Evolutionary conservation across 2,329 filamentous ascomycete genomes (phyloP).

Genomic region (Neofusicoccum umdonicola): DNA sequence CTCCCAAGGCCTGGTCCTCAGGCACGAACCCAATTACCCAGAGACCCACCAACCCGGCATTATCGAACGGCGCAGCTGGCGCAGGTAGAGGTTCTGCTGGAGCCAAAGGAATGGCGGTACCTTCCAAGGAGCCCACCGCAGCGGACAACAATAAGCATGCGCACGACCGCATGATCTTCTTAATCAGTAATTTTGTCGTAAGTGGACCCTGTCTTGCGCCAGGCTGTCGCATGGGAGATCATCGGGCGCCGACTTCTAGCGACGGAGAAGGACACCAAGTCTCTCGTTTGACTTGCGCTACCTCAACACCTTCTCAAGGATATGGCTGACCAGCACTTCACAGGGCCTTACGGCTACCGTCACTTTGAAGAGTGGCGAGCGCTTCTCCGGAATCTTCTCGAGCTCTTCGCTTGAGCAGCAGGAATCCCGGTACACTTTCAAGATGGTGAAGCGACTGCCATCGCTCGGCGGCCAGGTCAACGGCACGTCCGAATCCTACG

Average conservation of each 20-base stretch:
- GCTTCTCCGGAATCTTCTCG: slow-evolving; percentile 61
- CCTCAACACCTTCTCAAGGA: neutral
- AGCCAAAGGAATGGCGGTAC: slow-evolving; percentile 33
- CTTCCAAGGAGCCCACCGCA: slow-evolving; percentile 28
- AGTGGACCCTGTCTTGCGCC: slow-evolving; percentile 27
- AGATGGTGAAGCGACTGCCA: slow-evolving; percentile 61
- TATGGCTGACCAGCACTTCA: neutral
- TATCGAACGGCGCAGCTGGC: slow-evolving; percentile 51
- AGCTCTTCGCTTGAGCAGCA: slow-evolving; percentile 52
- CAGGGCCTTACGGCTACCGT: slow-evolving; percentile 58
- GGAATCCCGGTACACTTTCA: slow-evolving; percentile 58
- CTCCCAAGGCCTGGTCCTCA: slow-evolving; percentile 60
- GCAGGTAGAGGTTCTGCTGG: slow-evolving; percentile 40
- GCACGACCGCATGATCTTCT: slow-evolving; percentile 59
- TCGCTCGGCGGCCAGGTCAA: slow-evolving; percentile 44
- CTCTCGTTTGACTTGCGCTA: neutral
- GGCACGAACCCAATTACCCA: slow-evolving; percentile 62
- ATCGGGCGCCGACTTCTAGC: neutral
- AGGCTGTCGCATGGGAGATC: neutral
- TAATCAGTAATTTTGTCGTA: slow-evolving; percentile 60
- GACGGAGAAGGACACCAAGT: neutral
- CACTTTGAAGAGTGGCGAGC: slow-evolving; percentile 60
- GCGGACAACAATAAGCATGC: slow-evolving; percentile 46
- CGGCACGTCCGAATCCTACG: slow-evolving; percentile 40
- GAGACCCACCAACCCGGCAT: slow-evolving; percentile 40